Percentiles rank a stretch among this genome's conserved stretches.
These are phyloP conservation scores for Arachnomyces sp. DNA, from an alignment of 2,329 filamentous ascomycete genomes.

Conservation along the genomic window DNA sequence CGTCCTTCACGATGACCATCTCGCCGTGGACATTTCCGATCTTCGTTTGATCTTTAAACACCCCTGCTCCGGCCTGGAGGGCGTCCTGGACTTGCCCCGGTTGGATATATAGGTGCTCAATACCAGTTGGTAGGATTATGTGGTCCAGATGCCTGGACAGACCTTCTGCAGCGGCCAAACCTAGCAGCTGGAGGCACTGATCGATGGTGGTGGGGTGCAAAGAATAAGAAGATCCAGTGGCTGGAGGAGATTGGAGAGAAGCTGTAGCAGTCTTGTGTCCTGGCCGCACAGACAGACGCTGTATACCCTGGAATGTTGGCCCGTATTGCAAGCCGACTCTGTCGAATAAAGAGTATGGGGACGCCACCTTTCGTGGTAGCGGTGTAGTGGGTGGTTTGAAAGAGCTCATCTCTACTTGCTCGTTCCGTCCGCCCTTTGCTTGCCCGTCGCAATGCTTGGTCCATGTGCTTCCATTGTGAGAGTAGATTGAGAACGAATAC, in stretches of 20 bases:
- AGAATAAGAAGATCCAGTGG: neutral
- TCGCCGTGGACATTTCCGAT: conserved; percentile 2
- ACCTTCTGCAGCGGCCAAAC: conserved; percentile 2
- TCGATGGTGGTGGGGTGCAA: conserved; percentile 4
- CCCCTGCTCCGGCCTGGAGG: neutral
- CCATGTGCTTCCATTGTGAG: neutral
- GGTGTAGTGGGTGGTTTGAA: too few relatives aligned
- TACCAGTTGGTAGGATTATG: conserved; percentile 2
- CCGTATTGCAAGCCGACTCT: neutral
- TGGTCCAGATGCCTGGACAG: conserved; percentile 1
- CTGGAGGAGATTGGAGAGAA: neutral
- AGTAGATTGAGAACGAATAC: neutral
- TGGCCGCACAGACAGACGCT: neutral
- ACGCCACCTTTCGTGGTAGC: too few relatives aligned
- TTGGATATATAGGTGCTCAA: too few relatives aligned
- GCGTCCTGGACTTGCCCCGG: too few relatives aligned
- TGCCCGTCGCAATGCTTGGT: conserved; percentile 1
- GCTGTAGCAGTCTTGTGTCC: neutral
- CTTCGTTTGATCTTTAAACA: neutral
- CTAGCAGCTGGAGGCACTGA: conserved; percentile 2
- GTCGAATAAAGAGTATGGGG: too few relatives aligned
- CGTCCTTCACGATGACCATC: conserved; percentile 2
- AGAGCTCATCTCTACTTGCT: too few relatives aligned
- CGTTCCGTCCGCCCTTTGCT: too few relatives aligned
- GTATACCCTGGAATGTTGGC: neutral